Evolutionary conservation across 768 basidiomycete genomes (phyloP).

Genomic region (Podaxis mareebaensis): DNA sequence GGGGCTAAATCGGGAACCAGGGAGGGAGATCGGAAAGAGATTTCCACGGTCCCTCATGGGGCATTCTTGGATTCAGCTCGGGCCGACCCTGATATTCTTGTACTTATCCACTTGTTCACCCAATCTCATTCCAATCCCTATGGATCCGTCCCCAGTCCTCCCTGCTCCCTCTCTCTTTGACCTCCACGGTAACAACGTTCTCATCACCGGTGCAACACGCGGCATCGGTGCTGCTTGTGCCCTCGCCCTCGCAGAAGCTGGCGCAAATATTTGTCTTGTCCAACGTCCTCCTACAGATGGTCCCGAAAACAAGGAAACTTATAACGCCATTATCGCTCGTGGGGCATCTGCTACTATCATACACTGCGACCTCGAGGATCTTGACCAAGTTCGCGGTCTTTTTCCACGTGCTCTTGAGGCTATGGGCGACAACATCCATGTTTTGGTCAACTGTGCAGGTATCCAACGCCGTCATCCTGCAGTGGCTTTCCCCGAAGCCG

Average conservation of each 20-base stretch:
- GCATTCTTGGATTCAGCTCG: constrained; percentile 2
- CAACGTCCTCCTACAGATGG: constrained; percentile 31
- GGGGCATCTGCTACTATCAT: constrained; percentile 28
- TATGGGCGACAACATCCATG: constrained; percentile 46
- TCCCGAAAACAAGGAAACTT: constrained; percentile 22
- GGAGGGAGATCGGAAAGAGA: constrained; percentile 5
- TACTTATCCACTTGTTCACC: constrained; percentile 11
- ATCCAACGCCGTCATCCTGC: constrained; percentile 60
- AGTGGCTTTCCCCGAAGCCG: constrained; percentile 61
- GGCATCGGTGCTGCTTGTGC: constrained; percentile 59
- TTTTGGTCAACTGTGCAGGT: constrained; percentile 73
- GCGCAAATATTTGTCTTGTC: constrained; percentile 47
- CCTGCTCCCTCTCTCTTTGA: constrained; percentile 62
- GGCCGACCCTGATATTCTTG: constrained; percentile 20
- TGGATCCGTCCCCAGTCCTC: constrained; percentile 55
- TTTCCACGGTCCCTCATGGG: constrained; percentile 5
- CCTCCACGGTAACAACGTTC: constrained; percentile 63
- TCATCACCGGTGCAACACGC: constrained; percentile 81
- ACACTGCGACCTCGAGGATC: constrained; percentile 42
- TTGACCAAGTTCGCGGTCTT: constrained; percentile 39
- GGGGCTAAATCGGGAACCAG: constrained; percentile 9
- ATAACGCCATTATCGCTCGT: constrained; percentile 33
- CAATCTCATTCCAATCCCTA: constrained; percentile 25
- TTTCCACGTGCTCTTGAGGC: constrained; percentile 42
- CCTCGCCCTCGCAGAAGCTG: constrained; percentile 49